These are phyloP conservation scores for Blastocystis sp. DNA, from an alignment of 352 stramenopile species.

Conservation along the genomic window DNA sequence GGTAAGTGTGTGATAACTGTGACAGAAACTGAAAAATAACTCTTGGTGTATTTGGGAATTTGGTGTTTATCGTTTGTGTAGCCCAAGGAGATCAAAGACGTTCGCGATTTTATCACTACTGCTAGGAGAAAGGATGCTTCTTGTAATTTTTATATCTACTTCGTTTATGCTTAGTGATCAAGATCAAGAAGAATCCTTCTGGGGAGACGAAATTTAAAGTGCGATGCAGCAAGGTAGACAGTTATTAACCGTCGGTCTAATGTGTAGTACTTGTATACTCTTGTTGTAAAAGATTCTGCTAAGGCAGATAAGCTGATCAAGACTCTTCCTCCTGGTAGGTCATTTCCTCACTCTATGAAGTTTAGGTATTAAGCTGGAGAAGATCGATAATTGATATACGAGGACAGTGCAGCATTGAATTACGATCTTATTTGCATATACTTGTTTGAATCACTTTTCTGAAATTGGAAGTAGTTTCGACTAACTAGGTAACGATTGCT, in stretches of 20 bases:
- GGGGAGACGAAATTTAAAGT: slow-evolving; percentile 61
- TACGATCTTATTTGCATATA: neutral
- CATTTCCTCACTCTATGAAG: neutral
- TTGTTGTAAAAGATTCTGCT: slow-evolving; percentile 49
- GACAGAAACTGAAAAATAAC: neutral
- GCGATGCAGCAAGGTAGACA: slow-evolving; percentile 57
- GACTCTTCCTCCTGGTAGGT: slow-evolving; percentile 49
- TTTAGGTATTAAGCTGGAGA: neutral
- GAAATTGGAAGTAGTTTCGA: neutral
- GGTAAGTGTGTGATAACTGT: neutral
- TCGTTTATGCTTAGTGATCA: slow-evolving; percentile 48
- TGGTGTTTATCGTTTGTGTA: slow-evolving; percentile 8
- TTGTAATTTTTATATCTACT: neutral
- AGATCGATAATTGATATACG: slow-evolving; percentile 15
- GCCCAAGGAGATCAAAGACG: slow-evolving; percentile 61
- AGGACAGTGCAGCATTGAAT: neutral
- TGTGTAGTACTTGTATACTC: slow-evolving; percentile 59
- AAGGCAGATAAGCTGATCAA: slow-evolving; percentile 54
- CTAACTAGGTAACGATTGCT: neutral
- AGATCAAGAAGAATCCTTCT: slow-evolving; percentile 59
- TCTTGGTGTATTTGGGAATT: neutral
- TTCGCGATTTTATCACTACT: slow-evolving; percentile 55
- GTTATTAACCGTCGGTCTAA: neutral
- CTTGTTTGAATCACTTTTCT: slow-evolving; percentile 6
- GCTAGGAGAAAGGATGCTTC: slow-evolving; percentile 60